Conservation (phyloP, 139 green algal species). For the Bryopsis sp. region DNA sequence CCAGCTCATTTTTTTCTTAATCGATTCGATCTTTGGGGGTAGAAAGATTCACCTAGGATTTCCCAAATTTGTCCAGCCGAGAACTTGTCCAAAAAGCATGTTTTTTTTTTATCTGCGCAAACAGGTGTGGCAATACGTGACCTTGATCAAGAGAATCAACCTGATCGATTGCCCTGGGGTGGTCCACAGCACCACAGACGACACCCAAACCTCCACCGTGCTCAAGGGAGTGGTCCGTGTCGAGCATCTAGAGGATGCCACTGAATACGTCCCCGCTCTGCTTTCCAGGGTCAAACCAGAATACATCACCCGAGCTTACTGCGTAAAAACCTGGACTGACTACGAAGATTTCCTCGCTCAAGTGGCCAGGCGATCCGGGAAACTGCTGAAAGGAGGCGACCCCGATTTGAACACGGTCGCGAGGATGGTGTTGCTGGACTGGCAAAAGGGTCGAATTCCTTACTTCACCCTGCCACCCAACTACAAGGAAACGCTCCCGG, state of each 20-base stretch:
- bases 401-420: constrained; percentile 90
- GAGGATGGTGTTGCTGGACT: constrained; percentile 95
- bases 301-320: constrained; percentile 83
- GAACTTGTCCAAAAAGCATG: too few species aligned
- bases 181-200: constrained; percentile 80
- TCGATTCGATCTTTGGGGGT: too few species aligned
- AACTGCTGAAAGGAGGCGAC: constrained; percentile 74
- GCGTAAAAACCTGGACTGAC: constrained; percentile 71
- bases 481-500: constrained; percentile 34
- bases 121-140: constrained; percentile 99
- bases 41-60: too few species aligned
- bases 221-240: constrained; percentile 94
- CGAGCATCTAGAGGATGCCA: constrained; percentile 87
- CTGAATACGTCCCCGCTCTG: constrained; percentile 67
- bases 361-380: constrained; percentile 57
- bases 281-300: constrained; percentile 72
- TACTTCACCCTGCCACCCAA: constrained; percentile 87
- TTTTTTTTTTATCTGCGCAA: too few species aligned
- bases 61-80: too few species aligned
- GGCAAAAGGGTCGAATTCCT: constrained; percentile 94
- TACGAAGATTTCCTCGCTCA: constrained; percentile 86
- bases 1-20: too few species aligned
- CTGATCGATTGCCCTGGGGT: constrained; percentile 98
- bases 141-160: constrained; percentile 97
- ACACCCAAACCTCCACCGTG: constrained; percentile 80